A percentile compares a stretch with the other conserved stretches of the same genome.
These are phyloP conservation scores for Labyrinthula sp. DNA, from an alignment of 352 stramenopile species.

Conservation along the genomic window DNA sequence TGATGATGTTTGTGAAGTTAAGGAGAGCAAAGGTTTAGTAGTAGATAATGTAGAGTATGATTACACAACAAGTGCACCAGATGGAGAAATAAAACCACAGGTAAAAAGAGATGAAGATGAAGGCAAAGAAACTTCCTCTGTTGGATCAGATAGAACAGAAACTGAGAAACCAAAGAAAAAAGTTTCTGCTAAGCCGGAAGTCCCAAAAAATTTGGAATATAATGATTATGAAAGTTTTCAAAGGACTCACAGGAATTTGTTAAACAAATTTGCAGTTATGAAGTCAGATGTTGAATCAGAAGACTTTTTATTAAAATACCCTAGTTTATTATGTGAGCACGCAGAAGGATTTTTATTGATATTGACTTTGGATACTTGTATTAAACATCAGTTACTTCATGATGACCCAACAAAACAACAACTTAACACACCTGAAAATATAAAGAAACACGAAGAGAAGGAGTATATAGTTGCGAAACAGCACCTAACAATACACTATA, in stretches of 20 bases:
- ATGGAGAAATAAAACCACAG: constrained; percentile 6
- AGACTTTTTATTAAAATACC: constrained; percentile 50
- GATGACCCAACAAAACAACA: constrained; percentile 43
- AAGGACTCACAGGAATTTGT: constrained; percentile 47
- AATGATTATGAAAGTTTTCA: constrained; percentile 55
- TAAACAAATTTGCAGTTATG: constrained; percentile 52
- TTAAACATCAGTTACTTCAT: constrained; percentile 50
- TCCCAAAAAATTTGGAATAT: constrained; percentile 44
- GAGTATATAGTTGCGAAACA: constrained; percentile 33
- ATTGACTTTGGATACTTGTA: constrained; percentile 59
- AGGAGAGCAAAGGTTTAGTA: too few relatives aligned
- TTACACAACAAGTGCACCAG: constrained; percentile 1
- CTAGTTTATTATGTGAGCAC: constrained; percentile 58
- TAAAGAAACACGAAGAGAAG: constrained; percentile 30
- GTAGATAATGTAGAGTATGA: too few relatives aligned
- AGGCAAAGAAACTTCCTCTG: constrained; percentile 2
- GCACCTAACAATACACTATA: constrained; percentile 59
- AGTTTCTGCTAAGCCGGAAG: constrained; percentile 3
- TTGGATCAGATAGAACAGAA: constrained; percentile 4
- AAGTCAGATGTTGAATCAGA: constrained; percentile 43
- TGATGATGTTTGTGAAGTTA: constrained; percentile 23
- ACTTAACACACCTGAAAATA: too few relatives aligned
- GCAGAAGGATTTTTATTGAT: constrained; percentile 57
- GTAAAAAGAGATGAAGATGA: constrained; percentile 1
- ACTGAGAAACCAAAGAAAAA: constrained; percentile 8